These are phyloP conservation scores for Cryptosporidium sp. DNA, from an alignment of 169 alveolate species.

Conservation along the genomic window DNA sequence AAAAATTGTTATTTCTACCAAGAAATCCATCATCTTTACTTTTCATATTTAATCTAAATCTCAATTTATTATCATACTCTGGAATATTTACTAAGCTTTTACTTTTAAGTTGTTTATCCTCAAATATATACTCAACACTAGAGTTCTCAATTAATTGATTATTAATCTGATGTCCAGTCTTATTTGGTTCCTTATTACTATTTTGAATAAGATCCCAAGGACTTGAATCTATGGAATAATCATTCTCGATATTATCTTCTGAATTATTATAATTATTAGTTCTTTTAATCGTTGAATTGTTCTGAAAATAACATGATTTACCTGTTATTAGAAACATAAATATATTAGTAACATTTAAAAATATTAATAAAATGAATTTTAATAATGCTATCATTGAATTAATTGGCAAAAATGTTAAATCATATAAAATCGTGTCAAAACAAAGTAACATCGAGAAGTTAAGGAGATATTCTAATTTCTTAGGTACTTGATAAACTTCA, in stretches of 20 bases:
- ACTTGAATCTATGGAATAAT: not conserved
- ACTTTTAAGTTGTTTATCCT: constrained; percentile 46
- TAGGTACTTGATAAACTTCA: constrained; percentile 68
- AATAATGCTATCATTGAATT: constrained; percentile 41
- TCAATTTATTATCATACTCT: constrained; percentile 1
- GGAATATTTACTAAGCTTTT: constrained; percentile 35
- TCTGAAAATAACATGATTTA: not conserved
- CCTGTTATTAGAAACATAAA: constrained; percentile 5
- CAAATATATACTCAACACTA: constrained; percentile 51
- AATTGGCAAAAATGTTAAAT: constrained; percentile 81
- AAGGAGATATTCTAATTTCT: constrained; percentile 62
- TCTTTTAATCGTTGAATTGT: not conserved
- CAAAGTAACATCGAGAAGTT: constrained; percentile 77
- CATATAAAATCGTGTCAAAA: constrained; percentile 80
- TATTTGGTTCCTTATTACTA: not conserved
- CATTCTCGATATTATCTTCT: not conserved
- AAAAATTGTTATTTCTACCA: constrained; percentile 28
- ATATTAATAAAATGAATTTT: constrained; percentile 13
- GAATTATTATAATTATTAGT: not conserved
- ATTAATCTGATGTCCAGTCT: not conserved
- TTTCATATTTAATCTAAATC: not conserved
- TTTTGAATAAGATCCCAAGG: constrained; percentile 20
- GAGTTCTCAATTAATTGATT: constrained; percentile 1
- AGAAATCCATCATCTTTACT: constrained; percentile 61
- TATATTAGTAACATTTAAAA: constrained; percentile 3